These are phyloP conservation scores for Gossypium mustelinum DNA, from an alignment of 345 rosid species.

Conservation along the genomic window DNA sequence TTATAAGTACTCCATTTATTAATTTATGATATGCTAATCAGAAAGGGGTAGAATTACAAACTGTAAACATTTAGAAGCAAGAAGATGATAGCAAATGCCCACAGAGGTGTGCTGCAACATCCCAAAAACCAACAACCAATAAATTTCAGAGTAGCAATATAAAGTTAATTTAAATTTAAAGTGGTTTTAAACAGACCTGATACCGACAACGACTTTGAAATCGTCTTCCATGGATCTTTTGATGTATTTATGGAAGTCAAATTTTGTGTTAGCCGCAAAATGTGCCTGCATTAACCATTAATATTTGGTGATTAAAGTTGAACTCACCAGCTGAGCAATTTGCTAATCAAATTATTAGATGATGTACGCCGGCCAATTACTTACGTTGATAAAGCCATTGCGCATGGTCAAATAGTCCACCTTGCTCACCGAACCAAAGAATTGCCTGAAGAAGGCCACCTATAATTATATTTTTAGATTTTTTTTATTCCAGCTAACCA, in stretches of 20 bases:
- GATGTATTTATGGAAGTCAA: conserved; percentile 58
- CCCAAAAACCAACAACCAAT: neutral
- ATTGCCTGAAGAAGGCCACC: conserved; percentile 63
- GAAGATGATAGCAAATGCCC: conserved; percentile 44
- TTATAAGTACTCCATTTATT: neutral
- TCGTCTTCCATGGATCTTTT: conserved; percentile 65
- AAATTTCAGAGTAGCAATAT: neutral
- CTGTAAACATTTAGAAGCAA: conserved; percentile 50
- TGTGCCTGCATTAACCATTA: conserved; percentile 39
- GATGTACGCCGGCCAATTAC: neutral
- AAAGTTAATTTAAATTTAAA: neutral
- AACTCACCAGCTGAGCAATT: neutral
- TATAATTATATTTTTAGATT: conserved; percentile 5
- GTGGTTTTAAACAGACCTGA: conserved; percentile 27
- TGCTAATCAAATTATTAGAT: neutral
- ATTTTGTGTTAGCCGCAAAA: conserved; percentile 39
- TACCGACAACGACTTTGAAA: conserved; percentile 59
- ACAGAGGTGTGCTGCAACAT: conserved; percentile 43
- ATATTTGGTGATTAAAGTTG: neutral
- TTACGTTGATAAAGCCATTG: conserved; percentile 57
- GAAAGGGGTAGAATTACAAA: conserved; percentile 12
- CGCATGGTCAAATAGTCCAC: conserved; percentile 64
- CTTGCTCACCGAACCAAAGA: conserved; percentile 44
- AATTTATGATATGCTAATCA: neutral
- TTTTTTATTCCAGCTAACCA: neutral